A percentile compares a stretch with the other conserved stretches of the same genome.
Evolutionary conservation across 768 basidiomycete species (phyloP).

Genomic region (Cyclocybe cylindracea): DNA sequence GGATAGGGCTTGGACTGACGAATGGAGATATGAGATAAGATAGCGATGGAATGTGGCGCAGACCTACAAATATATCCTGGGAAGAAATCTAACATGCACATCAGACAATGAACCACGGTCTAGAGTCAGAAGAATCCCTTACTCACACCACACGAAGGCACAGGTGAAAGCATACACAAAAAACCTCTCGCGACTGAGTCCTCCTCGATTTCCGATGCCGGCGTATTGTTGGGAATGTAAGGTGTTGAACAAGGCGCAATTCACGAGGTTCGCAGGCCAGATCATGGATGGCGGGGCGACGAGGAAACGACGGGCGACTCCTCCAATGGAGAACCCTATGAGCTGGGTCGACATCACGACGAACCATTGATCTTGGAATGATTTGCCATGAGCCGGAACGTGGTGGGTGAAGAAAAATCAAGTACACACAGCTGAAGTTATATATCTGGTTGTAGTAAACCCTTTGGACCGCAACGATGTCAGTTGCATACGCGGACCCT

Average conservation of each 20-base stretch:
- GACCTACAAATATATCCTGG: slow-evolving; percentile 42
- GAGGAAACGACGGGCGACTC: slow-evolving; percentile 69
- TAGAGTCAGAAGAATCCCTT: neutral
- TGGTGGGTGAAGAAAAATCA: neutral
- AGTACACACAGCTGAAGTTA: slow-evolving; percentile 53
- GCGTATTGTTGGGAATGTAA: slow-evolving; percentile 69
- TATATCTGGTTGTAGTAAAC: slow-evolving; percentile 65
- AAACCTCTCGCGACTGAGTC: slow-evolving; percentile 69
- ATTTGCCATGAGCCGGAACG: neutral
- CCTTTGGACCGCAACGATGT: slow-evolving; percentile 68
- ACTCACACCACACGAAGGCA: slow-evolving; percentile 61
- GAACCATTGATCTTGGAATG: slow-evolving; percentile 62
- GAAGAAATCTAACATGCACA: slow-evolving; percentile 35
- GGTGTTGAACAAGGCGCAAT: slow-evolving; percentile 75
- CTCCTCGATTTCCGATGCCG: slow-evolving; percentile 60
- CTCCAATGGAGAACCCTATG: slow-evolving; percentile 79
- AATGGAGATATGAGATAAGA: slow-evolving; percentile 2
- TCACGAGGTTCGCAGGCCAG: slow-evolving; percentile 72
- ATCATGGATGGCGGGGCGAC: slow-evolving; percentile 65
- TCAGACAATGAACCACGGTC: neutral
- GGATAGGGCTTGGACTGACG: slow-evolving; percentile 45
- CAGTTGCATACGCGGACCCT: slow-evolving; percentile 68
- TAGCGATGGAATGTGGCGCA: neutral
- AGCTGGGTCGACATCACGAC: slow-evolving; percentile 68
- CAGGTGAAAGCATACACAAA: slow-evolving; percentile 61